phyloP scores from a whole-genome alignment of 192 early-diverging fungal genomes.

The Linnemannia zychae region DNA sequence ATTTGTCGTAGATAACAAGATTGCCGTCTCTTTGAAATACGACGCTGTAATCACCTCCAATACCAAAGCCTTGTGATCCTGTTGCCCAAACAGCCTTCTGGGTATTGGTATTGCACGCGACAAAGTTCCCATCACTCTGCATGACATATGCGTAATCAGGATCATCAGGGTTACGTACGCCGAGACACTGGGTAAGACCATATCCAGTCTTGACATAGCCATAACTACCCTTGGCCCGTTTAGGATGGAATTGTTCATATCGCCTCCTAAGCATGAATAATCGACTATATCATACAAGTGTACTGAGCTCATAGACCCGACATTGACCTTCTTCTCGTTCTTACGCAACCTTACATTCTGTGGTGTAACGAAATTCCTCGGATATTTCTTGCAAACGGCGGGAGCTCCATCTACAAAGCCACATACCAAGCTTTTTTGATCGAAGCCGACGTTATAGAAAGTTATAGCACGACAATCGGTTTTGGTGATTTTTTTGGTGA shows the following conservation, averaged over 20 bases:
- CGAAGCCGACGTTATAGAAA: not conserved
- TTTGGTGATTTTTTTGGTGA: not conserved
- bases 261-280: not conserved
- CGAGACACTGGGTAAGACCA: not conserved
- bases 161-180: no score
- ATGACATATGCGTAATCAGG: conserved; percentile 18
- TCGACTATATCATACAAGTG: not conserved
- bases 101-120: conserved; percentile 17
- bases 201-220: not conserved
- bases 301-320: not conserved
- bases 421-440: not conserved
- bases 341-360: not conserved
- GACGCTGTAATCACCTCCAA: conserved; percentile 19
- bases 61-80: conserved; percentile 16
- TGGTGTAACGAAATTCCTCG: not conserved
- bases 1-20: conserved; percentile 27
- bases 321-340: not conserved
- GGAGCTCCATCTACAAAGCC: not conserved
- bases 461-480: conserved; percentile 3
- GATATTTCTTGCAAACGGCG: no score
- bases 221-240: no score
- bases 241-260: not conserved
- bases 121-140: conserved; percentile 40
- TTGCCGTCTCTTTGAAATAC: conserved; percentile 24
- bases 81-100: conserved; percentile 3